A percentile compares a stretch with the other conserved stretches of the same genome.
These are phyloP conservation scores for Clavispora phyllophila DNA, from an alignment of 805 yeast species.

Conservation along the genomic window DNA sequence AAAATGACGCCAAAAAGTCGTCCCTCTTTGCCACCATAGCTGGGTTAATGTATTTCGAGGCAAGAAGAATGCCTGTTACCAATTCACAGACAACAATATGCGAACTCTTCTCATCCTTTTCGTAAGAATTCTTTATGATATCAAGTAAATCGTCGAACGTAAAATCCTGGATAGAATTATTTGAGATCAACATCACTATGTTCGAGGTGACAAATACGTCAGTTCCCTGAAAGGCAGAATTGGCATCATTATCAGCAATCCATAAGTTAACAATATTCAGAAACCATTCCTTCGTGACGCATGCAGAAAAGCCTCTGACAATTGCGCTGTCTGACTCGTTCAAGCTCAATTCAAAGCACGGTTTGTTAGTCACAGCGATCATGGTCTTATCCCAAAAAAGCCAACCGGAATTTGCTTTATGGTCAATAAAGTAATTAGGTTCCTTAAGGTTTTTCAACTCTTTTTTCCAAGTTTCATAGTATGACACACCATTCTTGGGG, in stretches of 20 bases:
- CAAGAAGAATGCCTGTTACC: slow-evolving; percentile 55
- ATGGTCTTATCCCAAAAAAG: slow-evolving; percentile 65
- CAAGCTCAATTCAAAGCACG: slow-evolving; percentile 24
- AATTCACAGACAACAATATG: slow-evolving; percentile 75
- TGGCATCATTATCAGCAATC: slow-evolving; percentile 64
- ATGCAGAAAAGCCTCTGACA: slow-evolving; percentile 38
- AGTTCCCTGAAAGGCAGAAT: slow-evolving; percentile 59
- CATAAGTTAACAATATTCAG: slow-evolving; percentile 43
- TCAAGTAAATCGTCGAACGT: slow-evolving; percentile 49
- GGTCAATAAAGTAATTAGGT: slow-evolving; percentile 56
- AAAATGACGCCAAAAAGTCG: slow-evolving; percentile 38
- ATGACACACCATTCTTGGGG: slow-evolving; percentile 30
- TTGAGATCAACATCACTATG: slow-evolving; percentile 45
- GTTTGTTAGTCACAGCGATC: slow-evolving; percentile 39
- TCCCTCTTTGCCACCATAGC: slow-evolving; percentile 38
- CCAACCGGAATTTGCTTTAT: slow-evolving; percentile 58
- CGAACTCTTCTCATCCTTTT: slow-evolving; percentile 63
- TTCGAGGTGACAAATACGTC: slow-evolving; percentile 55
- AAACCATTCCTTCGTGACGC: slow-evolving; percentile 58
- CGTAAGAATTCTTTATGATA: slow-evolving; percentile 46
- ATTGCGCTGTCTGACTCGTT: slow-evolving; percentile 38
- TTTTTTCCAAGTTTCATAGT: slow-evolving; percentile 35
- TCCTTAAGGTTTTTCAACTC: slow-evolving; percentile 47
- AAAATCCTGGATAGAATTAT: slow-evolving; percentile 39
- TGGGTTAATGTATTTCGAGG: slow-evolving; percentile 39